Percentiles rank a stretch among this genome's conserved stretches.
These are phyloP conservation scores for Heliamphora pulchella DNA, from an alignment of 179 eudicot genomes.

Conservation along the genomic window DNA sequence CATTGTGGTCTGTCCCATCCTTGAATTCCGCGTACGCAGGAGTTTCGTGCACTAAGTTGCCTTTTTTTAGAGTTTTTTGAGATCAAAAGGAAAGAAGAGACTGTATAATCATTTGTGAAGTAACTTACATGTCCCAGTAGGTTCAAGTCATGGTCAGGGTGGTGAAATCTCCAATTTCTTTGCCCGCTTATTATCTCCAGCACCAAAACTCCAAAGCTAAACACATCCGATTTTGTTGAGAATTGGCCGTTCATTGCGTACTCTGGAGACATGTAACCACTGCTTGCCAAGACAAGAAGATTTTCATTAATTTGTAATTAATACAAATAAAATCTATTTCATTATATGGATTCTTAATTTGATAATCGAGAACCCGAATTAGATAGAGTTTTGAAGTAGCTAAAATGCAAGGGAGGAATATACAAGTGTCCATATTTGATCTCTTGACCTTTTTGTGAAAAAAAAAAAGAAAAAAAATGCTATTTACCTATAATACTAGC, in stretches of 20 bases:
- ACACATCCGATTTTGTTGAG: slow-evolving; percentile 18
- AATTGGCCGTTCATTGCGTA: slow-evolving; percentile 12
- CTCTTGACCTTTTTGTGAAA: too few relatives aligned
- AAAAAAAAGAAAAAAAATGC: too few relatives aligned
- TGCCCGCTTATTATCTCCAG: slow-evolving; percentile 17
- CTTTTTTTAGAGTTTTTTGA: background rate
- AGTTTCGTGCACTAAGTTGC: background rate
- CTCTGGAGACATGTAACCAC: slow-evolving; percentile 23
- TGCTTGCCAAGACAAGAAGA: background rate
- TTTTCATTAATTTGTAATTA: background rate
- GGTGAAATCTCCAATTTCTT: slow-evolving; percentile 12
- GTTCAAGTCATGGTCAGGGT: slow-evolving; percentile 16
- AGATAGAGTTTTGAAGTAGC: background rate
- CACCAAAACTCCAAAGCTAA: slow-evolving; percentile 18
- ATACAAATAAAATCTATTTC: too few relatives aligned
- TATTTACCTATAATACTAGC: too few relatives aligned
- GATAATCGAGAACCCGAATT: background rate
- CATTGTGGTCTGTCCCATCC: too few relatives aligned
- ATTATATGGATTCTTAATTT: background rate
- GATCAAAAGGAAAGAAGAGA: too few relatives aligned
- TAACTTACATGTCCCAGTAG: slow-evolving; percentile 20
- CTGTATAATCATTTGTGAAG: background rate
- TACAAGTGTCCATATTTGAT: too few relatives aligned
- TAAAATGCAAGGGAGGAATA: too few relatives aligned
- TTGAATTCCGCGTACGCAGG: too few relatives aligned